These are phyloP conservation scores for Pichia sp. DNA, from an alignment of 1,139 yeast genomes.

Conservation along the genomic window DNA sequence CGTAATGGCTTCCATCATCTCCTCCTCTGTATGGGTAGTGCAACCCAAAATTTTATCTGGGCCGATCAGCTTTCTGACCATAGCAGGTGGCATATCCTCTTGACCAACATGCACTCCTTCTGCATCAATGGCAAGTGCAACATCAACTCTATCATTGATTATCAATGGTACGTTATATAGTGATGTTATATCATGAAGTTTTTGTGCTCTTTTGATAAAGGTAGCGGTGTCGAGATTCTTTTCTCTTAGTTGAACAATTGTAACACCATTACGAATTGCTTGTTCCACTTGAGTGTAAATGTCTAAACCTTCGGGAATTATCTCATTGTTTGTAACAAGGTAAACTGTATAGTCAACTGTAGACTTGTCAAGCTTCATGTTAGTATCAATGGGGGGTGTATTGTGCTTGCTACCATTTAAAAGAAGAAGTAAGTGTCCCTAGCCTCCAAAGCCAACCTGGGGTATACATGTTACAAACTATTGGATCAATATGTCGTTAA, in stretches of 20 bases:
- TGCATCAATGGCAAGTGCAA: conserved; percentile 83
- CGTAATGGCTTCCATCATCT: conserved; percentile 48
- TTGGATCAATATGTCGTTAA: no score
- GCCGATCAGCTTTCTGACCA: conserved; percentile 62
- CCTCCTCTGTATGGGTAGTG: conserved; percentile 55
- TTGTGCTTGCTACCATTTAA: not conserved
- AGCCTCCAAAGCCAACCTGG: no score
- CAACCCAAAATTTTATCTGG: conserved; percentile 74
- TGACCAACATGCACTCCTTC: conserved; percentile 87
- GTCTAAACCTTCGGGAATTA: conserved; percentile 60
- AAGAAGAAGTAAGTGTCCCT: not conserved
- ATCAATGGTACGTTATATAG: conserved; percentile 63
- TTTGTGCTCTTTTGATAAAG: conserved; percentile 55
- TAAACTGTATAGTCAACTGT: conserved; percentile 54
- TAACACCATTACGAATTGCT: conserved; percentile 66
- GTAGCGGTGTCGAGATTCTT: conserved; percentile 63
- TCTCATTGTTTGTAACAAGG: conserved; percentile 74
- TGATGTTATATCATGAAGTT: conserved; percentile 56
- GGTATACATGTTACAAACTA: not conserved
- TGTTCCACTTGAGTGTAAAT: conserved; percentile 53
- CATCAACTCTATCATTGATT: conserved; percentile 84
- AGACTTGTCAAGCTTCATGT: not conserved
- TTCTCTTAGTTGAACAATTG: conserved; percentile 80
- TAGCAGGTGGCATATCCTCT: conserved; percentile 69
- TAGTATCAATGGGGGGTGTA: not conserved